Base-by-base conservation (phyloP, 352 stramenopile species). In the Pythium rishiriense region DNA sequence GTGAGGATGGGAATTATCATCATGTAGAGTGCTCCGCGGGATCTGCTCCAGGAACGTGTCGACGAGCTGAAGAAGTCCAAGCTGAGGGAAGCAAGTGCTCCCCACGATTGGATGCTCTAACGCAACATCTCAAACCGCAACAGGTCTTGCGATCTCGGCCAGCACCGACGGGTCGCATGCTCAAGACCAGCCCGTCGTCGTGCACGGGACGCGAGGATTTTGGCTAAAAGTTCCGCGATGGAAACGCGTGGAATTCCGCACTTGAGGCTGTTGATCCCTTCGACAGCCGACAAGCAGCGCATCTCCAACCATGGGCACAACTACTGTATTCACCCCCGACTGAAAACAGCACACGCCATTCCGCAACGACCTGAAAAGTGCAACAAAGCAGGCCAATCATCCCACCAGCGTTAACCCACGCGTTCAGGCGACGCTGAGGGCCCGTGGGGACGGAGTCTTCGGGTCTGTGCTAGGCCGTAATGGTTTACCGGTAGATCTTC, bases 241-340 rank as follows among this genome's bases (percentile, higher is more conserved):
- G 10, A 3, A 1, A 17, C 41, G 41, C 41, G n/a, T n/a, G n/a
- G 41, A 11, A 47, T 8, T 49, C 22, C 37, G 26, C 39, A 41
- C 1, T 19, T 3, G 3, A 43, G 43, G 42, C 59, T 61, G 31
- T 60, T 61, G 59, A 66, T 61, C n/a, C 49, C 42, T 41, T 56
- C 21, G 22, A 66, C 59, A 8, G 51, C 51, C 29, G 50, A 61
- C 17, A 31, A 50, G 41, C 51, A 60, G 17, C 48, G 35, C 6
- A 12, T 24, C 4, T n/a, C 37, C 19, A 66, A 61, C 59, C 59
- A 66, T 33, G 59, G 59, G 12, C 29, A 28, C 21, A 60, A 7
- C 1, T 49, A n/a, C 1, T 56, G 25, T 9, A 26, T 39, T 26
- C 59, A 66, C 8, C 59, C 59, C 5, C 14, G 24, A 65, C 19